phyloP scores from a whole-genome alignment of 2,329 filamentous ascomycete species.

The Chrysoporthe deuterocubensis region DNA sequence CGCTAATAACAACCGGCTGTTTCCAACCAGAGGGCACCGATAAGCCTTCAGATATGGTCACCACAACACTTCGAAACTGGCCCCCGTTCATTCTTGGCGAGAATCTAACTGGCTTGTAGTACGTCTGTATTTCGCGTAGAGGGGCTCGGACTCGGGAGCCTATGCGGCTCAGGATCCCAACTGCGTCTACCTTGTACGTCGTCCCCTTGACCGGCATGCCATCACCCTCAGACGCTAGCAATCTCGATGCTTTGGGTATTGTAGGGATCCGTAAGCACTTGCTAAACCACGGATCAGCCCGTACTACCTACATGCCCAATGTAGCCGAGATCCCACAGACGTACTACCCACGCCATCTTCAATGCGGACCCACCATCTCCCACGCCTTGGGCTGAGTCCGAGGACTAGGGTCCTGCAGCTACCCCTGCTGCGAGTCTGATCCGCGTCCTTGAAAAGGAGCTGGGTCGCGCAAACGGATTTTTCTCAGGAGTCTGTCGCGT shows the following conservation, averaged over 20 bases:
- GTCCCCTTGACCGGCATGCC: background rate
- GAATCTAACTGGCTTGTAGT: background rate
- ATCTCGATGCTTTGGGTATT: conserved; percentile 1
- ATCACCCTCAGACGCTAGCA: background rate
- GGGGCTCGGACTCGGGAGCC: background rate
- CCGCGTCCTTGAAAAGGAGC: conserved; percentile 10
- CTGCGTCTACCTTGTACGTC: background rate
- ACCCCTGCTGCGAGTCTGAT: conserved; percentile 14
- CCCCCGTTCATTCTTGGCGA: background rate
- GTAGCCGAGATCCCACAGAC: conserved; percentile 8
- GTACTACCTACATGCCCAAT: conserved; percentile 2
- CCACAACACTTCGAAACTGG: background rate
- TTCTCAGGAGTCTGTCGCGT: background rate
- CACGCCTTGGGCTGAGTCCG: background rate
- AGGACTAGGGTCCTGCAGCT: conserved; percentile 15
- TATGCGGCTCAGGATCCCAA: background rate
- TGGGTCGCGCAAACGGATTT: background rate
- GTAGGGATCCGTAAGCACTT: background rate
- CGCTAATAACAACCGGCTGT: background rate
- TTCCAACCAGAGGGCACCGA: background rate
- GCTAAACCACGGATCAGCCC: background rate
- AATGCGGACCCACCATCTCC: background rate
- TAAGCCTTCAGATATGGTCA: background rate
- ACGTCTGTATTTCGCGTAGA: background rate
- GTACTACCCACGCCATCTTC: background rate